phyloP scores from a whole-genome alignment of 2,329 filamentous ascomycete species.

The Botrytis fragariae region DNA sequence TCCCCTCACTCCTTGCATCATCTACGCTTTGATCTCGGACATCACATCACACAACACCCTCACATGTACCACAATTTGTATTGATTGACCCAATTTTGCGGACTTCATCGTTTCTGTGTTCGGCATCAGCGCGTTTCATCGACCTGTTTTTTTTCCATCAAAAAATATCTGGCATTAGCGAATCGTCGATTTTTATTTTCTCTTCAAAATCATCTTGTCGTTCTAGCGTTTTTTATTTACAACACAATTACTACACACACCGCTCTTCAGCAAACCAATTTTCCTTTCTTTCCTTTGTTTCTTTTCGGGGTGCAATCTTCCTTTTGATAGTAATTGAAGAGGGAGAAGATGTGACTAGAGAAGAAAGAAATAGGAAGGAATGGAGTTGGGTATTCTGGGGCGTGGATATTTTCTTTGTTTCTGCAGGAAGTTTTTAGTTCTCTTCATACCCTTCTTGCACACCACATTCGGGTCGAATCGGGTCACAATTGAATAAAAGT shows the following conservation, averaged over 20 bases:
- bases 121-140: conserved; percentile 15
- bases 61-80: conserved; percentile 23
- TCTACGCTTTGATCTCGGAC: conserved; percentile 9
- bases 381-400: neutral
- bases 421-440: conserved; percentile 13
- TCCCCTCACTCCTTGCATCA: neutral
- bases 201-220: conserved; percentile 18
- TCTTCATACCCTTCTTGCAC: conserved; percentile 22
- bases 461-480: conserved; percentile 16
- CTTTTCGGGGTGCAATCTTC: conserved; percentile 16
- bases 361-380: conserved; percentile 14
- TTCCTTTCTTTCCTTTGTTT: conserved; percentile 21
- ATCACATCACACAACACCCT: conserved; percentile 11
- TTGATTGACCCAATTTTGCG: conserved; percentile 17
- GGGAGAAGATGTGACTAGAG: conserved; percentile 10
- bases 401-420: conserved; percentile 21
- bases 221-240: conserved; percentile 20
- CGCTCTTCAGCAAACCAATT: conserved; percentile 18
- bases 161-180: conserved; percentile 23
- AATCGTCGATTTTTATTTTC: conserved; percentile 18
- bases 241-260: conserved; percentile 15
- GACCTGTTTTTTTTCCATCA: conserved; percentile 8
- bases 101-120: conserved; percentile 18
- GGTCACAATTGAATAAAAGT: conserved; percentile 16
- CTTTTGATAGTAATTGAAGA: conserved; percentile 17